These are phyloP conservation scores for Nannizziopsis arthrosporioides DNA, from an alignment of 2,329 filamentous ascomycete genomes.

Conservation along the genomic window DNA sequence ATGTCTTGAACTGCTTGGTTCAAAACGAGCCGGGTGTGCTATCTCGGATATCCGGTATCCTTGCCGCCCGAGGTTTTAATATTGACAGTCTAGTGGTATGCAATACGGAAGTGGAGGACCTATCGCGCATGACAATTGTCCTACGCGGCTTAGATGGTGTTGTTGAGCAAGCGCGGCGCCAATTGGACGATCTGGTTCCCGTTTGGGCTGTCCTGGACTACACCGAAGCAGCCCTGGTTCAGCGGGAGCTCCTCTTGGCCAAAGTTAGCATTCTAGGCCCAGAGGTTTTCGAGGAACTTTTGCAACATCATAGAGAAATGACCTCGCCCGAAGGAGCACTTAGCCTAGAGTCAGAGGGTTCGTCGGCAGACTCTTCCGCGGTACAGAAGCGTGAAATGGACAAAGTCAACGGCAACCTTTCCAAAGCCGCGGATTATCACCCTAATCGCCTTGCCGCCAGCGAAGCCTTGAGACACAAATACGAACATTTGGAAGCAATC, in stretches of 20 bases:
- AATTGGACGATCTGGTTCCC: constrained; percentile 91
- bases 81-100: constrained; percentile 97
- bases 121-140: constrained; percentile 98
- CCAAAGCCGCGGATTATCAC: constrained; percentile 58
- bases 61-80: constrained; percentile 95
- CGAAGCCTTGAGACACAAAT: constrained; percentile 88
- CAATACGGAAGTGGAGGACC: constrained; percentile 90
- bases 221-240: constrained; percentile 80
- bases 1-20: constrained; percentile 95
- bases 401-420: constrained; percentile 23
- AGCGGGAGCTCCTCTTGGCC: constrained; percentile 86
- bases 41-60: constrained; percentile 88
- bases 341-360: constrained; percentile 27
- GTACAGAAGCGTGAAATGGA: constrained; percentile 30
- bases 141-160: constrained; percentile 79
- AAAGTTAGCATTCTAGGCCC: constrained; percentile 95
- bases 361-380: constrained; percentile 1
- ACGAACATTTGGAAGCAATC: constrained; percentile 91
- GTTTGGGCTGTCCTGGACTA: constrained; percentile 99
- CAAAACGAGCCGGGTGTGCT: constrained; percentile 98
- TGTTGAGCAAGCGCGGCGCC: constrained; percentile 88
- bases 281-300: constrained; percentile 95
- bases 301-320: constrained; percentile 92
- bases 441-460: constrained; percentile 74
- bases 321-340: constrained; percentile 33